phyloP scores from a whole-genome alignment of 352 stramenopile species.

The Pythium aquatile region DNA sequence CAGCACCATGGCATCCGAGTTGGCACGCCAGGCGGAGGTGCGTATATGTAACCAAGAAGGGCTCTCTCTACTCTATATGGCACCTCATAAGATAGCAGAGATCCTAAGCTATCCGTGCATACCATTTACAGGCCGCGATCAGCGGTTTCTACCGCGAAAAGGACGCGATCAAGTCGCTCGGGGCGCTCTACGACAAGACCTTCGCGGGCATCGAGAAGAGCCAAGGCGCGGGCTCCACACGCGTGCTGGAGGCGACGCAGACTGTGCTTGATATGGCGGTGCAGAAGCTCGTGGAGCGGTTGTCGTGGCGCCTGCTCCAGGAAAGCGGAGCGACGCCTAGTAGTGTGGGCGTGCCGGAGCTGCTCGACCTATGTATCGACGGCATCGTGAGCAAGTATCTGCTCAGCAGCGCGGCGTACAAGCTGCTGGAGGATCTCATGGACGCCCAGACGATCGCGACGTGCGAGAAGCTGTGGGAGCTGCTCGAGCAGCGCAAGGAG shows the following conservation, averaged over 20 bases:
- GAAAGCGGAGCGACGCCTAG: slow-evolving; percentile 48
- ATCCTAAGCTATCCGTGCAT: slow-evolving; percentile 16
- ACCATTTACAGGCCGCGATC: slow-evolving; percentile 43
- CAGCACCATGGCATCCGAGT: slow-evolving; percentile 54
- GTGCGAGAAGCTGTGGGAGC: slow-evolving; percentile 84
- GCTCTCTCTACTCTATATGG: neutral
- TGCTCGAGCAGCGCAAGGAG: slow-evolving; percentile 75
- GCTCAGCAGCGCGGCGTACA: slow-evolving; percentile 76
- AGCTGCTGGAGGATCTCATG: slow-evolving; percentile 85
- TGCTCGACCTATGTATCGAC: slow-evolving; percentile 81
- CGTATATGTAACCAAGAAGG: neutral
- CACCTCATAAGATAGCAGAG: slow-evolving; percentile 6
- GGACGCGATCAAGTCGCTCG: slow-evolving; percentile 54
- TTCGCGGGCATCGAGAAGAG: slow-evolving; percentile 23
- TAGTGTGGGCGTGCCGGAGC: slow-evolving; percentile 58
- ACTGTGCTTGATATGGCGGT: slow-evolving; percentile 74
- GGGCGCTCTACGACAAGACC: slow-evolving; percentile 43
- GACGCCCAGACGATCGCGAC: slow-evolving; percentile 83
- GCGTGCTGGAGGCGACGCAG: slow-evolving; percentile 46
- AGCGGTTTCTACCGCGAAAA: slow-evolving; percentile 50
- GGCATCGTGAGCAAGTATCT: slow-evolving; percentile 66
- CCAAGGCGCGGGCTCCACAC: slow-evolving; percentile 1
- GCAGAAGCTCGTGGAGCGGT: slow-evolving; percentile 73
- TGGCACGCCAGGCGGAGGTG: slow-evolving; percentile 66
- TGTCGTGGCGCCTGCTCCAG: slow-evolving; percentile 78